Base-by-base conservation (phyloP, 768 basidiomycete species). In the Tricholoma flavovirens region DNA sequence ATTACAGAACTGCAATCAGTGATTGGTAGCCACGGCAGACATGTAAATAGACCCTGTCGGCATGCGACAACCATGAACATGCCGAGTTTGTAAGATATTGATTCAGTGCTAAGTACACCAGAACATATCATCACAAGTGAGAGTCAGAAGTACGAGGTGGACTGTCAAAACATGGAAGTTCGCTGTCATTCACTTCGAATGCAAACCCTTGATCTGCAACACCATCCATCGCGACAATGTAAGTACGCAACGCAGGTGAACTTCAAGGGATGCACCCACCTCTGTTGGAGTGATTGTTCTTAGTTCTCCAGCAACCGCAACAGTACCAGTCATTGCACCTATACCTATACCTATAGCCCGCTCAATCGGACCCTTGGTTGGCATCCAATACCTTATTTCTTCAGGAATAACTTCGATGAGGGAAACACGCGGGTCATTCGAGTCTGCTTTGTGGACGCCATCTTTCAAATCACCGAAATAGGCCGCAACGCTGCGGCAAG, bases 401-500 rank as follows among this genome's bases (percentile, higher is more conserved):
- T 83, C 77, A 0, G 92, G 90, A 52, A 86, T 69, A 53, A 97
- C 81, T 67, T 91, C 83, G 60, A 96, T 90, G 33, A 90, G 68
- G 6, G 84, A 78, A 3, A 97, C 79, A 22, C 93, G 82, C 0
- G 93, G 90, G 60, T 96, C 94, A 48, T 77, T 73, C 29, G 78
- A 78, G 62, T 87, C 82, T n/a, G 93, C 93, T 62, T 83, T 86
- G 69, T 94, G 93, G 5, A 87, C 72, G 15, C 89, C 90, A 60
- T 96, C 93, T 30, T 86, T 85, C 54, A 94, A 75, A 66, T 96
- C 87, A 35, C 90, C 91, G 62, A 95, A 95, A 79, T 91, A 97
- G 0, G 86, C 87, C 8, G 79, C 68, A 30, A 82, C 75, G 2
- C 87, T 90, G 49, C 19, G 8, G 1, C 5, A 11, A 22, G 3